Evolutionary conservation across 2,329 filamentous ascomycete genomes (phyloP).

Genomic region (Graphiopsis chlorocephala): DNA sequence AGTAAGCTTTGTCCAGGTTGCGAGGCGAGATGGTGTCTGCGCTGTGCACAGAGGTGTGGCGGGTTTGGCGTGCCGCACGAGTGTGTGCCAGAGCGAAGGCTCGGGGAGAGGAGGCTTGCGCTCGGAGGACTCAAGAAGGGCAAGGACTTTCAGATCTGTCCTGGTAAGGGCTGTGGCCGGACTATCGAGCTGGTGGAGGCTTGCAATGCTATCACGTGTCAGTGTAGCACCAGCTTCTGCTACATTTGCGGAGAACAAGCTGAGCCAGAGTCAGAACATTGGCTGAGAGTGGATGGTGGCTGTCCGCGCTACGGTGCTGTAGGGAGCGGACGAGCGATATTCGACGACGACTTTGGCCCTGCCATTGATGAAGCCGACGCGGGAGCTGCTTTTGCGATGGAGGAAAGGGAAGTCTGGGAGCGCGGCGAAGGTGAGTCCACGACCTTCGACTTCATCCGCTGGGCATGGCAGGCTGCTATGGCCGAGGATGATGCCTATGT

Average conservation of each 20-base stretch:
- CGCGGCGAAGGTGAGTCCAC: background rate
- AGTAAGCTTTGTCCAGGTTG: background rate
- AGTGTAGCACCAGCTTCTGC: slow-evolving; percentile 1
- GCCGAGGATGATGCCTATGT: background rate
- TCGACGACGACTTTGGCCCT: background rate
- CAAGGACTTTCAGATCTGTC: background rate
- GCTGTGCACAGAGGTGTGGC: background rate
- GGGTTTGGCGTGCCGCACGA: background rate
- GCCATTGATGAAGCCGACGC: background rate
- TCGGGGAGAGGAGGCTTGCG: background rate
- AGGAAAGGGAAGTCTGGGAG: background rate
- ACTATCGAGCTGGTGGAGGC: background rate
- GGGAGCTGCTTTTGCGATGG: background rate
- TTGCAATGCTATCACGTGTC: background rate
- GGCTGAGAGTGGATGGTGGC: background rate
- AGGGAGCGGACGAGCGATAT: background rate
- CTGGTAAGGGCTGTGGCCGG: background rate
- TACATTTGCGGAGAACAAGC: slow-evolving; percentile 11
- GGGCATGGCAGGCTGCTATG: background rate
- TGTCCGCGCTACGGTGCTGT: background rate
- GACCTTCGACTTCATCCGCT: background rate
- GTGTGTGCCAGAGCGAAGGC: background rate
- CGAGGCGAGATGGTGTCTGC: background rate
- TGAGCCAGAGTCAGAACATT: background rate
- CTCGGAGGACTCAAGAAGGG: background rate